Conservation (phyloP, 2,329 filamentous ascomycete species). For the Furcasterigmium sp. region DNA sequence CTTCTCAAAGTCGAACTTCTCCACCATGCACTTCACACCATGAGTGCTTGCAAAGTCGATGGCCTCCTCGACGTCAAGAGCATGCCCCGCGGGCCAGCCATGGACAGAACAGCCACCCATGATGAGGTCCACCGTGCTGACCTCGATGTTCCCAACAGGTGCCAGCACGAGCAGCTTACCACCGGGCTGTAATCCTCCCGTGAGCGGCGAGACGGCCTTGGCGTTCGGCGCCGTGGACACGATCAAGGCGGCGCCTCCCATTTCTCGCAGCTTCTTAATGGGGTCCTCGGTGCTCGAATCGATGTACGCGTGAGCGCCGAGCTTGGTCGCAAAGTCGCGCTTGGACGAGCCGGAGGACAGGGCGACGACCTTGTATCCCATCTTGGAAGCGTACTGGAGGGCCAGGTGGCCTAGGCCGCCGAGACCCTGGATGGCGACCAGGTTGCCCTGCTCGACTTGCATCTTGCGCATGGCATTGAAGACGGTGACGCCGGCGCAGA, state of each 20-base stretch:
- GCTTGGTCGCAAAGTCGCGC: slow-evolving; percentile 54
- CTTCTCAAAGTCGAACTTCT: slow-evolving; percentile 56
- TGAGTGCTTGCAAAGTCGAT: slow-evolving; percentile 61
- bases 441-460: slow-evolving; percentile 42
- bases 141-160: slow-evolving; percentile 35
- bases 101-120: slow-evolving; percentile 53
- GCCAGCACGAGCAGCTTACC: slow-evolving; percentile 58
- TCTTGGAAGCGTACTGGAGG: slow-evolving; percentile 68
- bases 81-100: slow-evolving; percentile 59
- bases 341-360: slow-evolving; percentile 63
- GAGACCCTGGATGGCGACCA: slow-evolving; percentile 61
- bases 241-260: slow-evolving; percentile 59
- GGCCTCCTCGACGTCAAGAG: slow-evolving; percentile 60
- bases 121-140: slow-evolving; percentile 37
- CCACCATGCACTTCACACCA: slow-evolving; percentile 57
- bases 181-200: slow-evolving; percentile 44
- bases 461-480: slow-evolving; percentile 57
- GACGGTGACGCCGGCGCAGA: slow-evolving; percentile 62
- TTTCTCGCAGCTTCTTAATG: slow-evolving; percentile 39
- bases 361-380: slow-evolving; percentile 70
- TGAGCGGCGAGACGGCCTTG: slow-evolving; percentile 44
- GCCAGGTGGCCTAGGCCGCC: slow-evolving; percentile 74
- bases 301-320: slow-evolving; percentile 39
- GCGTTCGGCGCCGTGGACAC: slow-evolving; percentile 59
- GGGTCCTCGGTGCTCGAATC: slow-evolving; percentile 47